Conservation (phyloP, 2,329 filamentous ascomycete species). For the Botrytis fragariae region DNA sequence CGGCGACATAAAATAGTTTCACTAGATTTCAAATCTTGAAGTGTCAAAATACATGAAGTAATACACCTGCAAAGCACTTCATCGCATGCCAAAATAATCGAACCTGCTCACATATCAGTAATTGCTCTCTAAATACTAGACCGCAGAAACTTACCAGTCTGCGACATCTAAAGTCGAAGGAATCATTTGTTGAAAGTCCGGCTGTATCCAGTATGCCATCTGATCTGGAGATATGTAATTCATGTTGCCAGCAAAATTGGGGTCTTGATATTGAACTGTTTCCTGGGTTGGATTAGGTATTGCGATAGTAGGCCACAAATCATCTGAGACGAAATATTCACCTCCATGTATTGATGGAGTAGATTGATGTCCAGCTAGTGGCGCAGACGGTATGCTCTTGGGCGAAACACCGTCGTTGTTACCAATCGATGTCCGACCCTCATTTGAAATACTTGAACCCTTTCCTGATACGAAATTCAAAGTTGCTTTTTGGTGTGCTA, state of each 20-base stretch:
- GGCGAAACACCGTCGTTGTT: neutral
- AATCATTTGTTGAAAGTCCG: slow-evolving; percentile 11
- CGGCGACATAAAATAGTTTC: neutral
- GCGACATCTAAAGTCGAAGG: slow-evolving; percentile 3
- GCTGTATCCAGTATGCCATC: slow-evolving; percentile 1
- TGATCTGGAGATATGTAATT: slow-evolving; percentile 1
- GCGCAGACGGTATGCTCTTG: neutral
- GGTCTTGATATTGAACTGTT: neutral
- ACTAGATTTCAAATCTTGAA: neutral
- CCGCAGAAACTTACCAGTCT: slow-evolving; percentile 1
- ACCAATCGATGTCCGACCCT: neutral
- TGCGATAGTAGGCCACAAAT: neutral
- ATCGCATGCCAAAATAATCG: slow-evolving; percentile 13
- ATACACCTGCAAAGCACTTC: neutral
- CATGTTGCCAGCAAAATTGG: neutral
- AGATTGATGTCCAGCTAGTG: neutral
- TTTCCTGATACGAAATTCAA: neutral
- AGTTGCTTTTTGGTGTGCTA: slow-evolving; percentile 7
- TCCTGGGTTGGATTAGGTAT: neutral
- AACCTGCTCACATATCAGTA: slow-evolving; percentile 3
- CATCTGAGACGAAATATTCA: neutral
- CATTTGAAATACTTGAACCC: neutral
- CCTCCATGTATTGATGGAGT: neutral
- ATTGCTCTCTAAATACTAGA: neutral
- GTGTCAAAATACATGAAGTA: neutral